These are phyloP conservation scores for Pseudovirgaria hyperparasitica DNA, from an alignment of 2,329 filamentous ascomycete species.

Conservation along the genomic window DNA sequence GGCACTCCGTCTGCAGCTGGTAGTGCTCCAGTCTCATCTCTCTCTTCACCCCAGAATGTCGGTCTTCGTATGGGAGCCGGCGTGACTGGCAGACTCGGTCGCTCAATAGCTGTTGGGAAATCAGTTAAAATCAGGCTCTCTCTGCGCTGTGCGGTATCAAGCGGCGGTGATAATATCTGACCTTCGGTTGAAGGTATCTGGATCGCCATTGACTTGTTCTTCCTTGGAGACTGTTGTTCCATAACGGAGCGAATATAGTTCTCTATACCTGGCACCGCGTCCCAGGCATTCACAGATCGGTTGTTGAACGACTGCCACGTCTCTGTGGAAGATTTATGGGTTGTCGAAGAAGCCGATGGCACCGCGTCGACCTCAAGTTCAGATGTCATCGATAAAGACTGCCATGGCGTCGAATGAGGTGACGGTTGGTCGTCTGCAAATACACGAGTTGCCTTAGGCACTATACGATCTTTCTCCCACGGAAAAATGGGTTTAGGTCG, in stretches of 20 bases:
- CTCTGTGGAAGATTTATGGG: conserved; percentile 30
- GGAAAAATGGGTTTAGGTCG: conserved; percentile 67
- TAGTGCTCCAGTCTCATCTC: conserved; percentile 45
- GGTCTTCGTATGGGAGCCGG: conserved; percentile 64
- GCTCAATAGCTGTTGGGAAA: conserved; percentile 70
- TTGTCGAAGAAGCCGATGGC: conserved; percentile 9
- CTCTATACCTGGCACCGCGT: conserved; percentile 77
- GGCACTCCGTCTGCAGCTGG: conserved; percentile 74
- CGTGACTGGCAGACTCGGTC: conserved; percentile 81
- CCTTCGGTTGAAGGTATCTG: conserved; percentile 12
- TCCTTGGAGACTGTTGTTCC: conserved; percentile 47
- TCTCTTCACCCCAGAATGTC: conserved; percentile 53
- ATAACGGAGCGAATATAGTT: conserved; percentile 67
- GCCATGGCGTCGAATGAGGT: conserved; percentile 21
- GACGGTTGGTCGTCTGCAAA: conserved; percentile 46
- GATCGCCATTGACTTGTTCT: conserved; percentile 31
- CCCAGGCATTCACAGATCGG: conserved; percentile 67
- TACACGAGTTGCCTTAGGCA: conserved; percentile 49
- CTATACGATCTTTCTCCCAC: conserved; percentile 63
- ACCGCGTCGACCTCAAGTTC: conserved; percentile 7
- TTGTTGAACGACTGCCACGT: conserved; percentile 64
- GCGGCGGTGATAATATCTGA: conserved; percentile 20
- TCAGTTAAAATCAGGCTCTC: conserved; percentile 64
- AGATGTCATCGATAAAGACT: conserved; percentile 11
- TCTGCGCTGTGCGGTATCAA: conserved; percentile 25